A percentile compares a stretch with the other conserved stretches of the same genome.
Evolutionary conservation across 2,329 filamentous ascomycete species (phyloP).

Genomic region (Fusarium mexicanum): DNA sequence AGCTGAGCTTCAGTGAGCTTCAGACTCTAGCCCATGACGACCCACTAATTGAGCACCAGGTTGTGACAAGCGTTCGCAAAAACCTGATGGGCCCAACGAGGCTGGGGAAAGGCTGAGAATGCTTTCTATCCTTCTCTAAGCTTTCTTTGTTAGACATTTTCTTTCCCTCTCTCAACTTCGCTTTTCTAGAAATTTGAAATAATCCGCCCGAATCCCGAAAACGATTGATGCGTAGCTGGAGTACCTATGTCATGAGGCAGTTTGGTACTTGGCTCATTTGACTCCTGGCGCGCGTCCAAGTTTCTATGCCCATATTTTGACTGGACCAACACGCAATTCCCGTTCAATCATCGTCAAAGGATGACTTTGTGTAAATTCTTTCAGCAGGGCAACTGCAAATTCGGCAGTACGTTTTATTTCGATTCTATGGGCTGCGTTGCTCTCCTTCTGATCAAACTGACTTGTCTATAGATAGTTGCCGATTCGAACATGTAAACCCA

Average conservation of each 20-base stretch:
- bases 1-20: slow-evolving; percentile 6
- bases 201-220: not conserved
- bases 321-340: not conserved
- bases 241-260: slow-evolving; percentile 36
- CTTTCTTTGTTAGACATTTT: not conserved
- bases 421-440: not conserved
- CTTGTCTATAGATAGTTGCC: slow-evolving; percentile 57
- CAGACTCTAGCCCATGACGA: slow-evolving; percentile 9
- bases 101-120: slow-evolving; percentile 42
- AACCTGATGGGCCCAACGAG: slow-evolving; percentile 31
- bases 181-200: not conserved
- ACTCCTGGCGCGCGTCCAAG: slow-evolving; percentile 16
- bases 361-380: slow-evolving; percentile 61
- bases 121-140: not conserved
- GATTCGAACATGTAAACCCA: slow-evolving; percentile 62
- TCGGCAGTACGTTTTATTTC: slow-evolving; percentile 56
- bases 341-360: slow-evolving; percentile 16
- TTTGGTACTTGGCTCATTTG: slow-evolving; percentile 15
- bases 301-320: not conserved
- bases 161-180: not conserved
- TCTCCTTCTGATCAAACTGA: slow-evolving; percentile 6
- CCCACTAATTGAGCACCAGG: slow-evolving; percentile 6
- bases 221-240: not conserved
- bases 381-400: slow-evolving; percentile 62
- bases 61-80: slow-evolving; percentile 3